Evolutionary conservation across 441 rosid species (phyloP).

Genomic region (Corymbia calophylla): DNA sequence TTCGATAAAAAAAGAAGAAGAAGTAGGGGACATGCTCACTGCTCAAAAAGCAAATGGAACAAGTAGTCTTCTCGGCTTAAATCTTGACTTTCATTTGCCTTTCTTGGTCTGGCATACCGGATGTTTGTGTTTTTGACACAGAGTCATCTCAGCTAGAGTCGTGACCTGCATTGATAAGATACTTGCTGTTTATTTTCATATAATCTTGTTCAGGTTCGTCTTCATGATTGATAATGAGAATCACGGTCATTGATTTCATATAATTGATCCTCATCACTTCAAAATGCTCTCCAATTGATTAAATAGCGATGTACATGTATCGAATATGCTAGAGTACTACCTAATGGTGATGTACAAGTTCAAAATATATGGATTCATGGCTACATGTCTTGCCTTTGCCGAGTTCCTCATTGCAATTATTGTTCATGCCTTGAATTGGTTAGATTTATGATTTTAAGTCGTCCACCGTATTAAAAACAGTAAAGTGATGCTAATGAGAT

Average conservation of each 20-base stretch:
- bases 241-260: background rate
- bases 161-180: background rate
- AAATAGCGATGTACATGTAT: background rate
- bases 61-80: background rate
- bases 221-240: background rate
- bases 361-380: background rate
- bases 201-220: background rate
- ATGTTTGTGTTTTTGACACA: background rate
- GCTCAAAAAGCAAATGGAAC: background rate
- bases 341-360: background rate
- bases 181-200: background rate
- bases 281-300: background rate
- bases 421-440: background rate
- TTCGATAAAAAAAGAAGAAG: too few species aligned
- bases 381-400: background rate
- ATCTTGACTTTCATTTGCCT: background rate
- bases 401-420: background rate
- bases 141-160: background rate
- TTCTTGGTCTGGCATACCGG: too few species aligned
- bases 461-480: background rate
- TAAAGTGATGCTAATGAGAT: background rate
- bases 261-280: background rate
- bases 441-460: background rate
- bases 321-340: background rate
- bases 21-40: too few species aligned